A percentile compares a stretch with the other conserved stretches of the same genome.
These are phyloP conservation scores for Andrographis paniculata DNA, from an alignment of 305 asterid genomes.

Conservation along the genomic window DNA sequence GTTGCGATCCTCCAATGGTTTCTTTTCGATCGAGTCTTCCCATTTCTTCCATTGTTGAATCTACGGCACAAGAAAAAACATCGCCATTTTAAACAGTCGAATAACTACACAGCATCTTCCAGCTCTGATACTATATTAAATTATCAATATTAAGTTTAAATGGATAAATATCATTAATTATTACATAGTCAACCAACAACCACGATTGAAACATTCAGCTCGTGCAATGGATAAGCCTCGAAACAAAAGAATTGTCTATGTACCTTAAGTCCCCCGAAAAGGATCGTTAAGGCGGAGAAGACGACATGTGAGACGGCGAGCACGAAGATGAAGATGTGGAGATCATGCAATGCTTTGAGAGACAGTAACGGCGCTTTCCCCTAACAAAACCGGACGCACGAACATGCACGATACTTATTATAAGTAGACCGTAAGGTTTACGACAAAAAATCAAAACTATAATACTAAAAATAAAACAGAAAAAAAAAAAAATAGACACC, in stretches of 20 bases:
- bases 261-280: constrained; percentile 49
- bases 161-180: no score
- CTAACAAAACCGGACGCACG: constrained; percentile 17
- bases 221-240: background rate
- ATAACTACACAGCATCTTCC: no score
- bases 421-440: no score
- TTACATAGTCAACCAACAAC: no score
- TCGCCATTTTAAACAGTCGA: no score
- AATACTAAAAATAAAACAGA: no score
- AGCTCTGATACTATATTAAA: no score
- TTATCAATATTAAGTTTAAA: no score
- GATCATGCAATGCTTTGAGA: constrained; percentile 54
- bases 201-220: no score
- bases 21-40: constrained; percentile 48
- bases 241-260: background rate
- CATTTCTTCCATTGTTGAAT: constrained; percentile 53
- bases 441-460: no score
- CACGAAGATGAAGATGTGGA: constrained; percentile 68
- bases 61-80: constrained; percentile 26
- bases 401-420: no score
- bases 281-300: constrained; percentile 50
- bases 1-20: constrained; percentile 28
- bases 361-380: constrained; percentile 58
- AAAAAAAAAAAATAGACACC: background rate
- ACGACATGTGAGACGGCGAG: constrained; percentile 61